Evolutionary conservation across 306 rosid genomes (phyloP), one percentile per base, ranked within the genome.

Genomic region (Pyrus communis): DNA sequence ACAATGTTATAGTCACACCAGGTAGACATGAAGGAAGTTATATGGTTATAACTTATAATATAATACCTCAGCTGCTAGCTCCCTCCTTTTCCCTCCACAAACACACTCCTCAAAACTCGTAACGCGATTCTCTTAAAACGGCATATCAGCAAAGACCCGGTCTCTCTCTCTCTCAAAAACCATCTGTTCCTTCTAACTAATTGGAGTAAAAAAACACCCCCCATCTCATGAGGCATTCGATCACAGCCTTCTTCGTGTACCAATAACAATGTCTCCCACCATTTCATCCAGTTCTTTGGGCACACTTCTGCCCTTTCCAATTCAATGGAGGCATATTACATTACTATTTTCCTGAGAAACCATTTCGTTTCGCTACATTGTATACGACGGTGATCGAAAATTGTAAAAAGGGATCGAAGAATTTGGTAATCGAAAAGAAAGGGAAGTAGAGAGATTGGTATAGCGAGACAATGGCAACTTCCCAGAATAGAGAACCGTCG

Each of bases 401-500:
- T 64, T 18, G 3, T 64, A 28, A 17, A 28, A 19, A 3, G 54
- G 54, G 12, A 17, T 31, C 42, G 14, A 63, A 63, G 68, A 63
- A 63, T 30, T 28, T 38, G 18, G 69, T 30, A 60, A 19, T 10
- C 13, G 28, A 57, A 57, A 19, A 31, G 23, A 18, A 28, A 64
- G 18, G 25, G 25, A 57, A 57, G 54, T 49, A 15, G 33, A 61
- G 3, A 61, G 33, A 27, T 61, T 13, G 21, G 54, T 15, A 49
- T 15, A 64, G 23, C 5, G 31, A 17, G 69, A 52, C 9, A 81
- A 87, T 91, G 97, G 81, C 96, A 0, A 85, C 95, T 0, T 87
- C 95, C n/a, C 21, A 73, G 43, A 38, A 84, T 1, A 83, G n/a
- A 75, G 91, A 91, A 78, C 85, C 92, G n/a, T 86, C 96, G 0